Evolutionary conservation across 164 flowering plant genomes (phyloP), one percentile per base, ranked within the genome.

Genomic region (Tinospora cordifolia): DNA sequence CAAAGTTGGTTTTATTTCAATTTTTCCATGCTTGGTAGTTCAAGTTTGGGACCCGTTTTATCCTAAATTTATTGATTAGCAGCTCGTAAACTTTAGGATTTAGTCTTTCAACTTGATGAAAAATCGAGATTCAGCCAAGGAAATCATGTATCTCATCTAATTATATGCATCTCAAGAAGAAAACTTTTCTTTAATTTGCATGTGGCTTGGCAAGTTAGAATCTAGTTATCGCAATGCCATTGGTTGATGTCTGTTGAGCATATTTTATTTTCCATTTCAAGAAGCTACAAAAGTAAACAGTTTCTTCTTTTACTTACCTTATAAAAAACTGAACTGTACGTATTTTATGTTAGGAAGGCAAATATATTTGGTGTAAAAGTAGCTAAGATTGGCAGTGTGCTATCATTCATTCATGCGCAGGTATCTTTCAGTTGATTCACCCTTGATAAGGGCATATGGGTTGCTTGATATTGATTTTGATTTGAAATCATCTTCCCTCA

Each of bases 371-470:
- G 39, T 9, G 40, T 47, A 71, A 25, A 36, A n/a, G 3, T 68
- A 39, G 40, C 75, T 73, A 64, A 71, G 70, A 26, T 17, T 59
- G 41, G 49, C n/a, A 49, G 10, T 24, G 63, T 70, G 47, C 24
- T 68, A 40, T 40, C 17, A 49, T 49, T 74, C 47, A 66, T 70
- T 75, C 72, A 74, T 79, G 73, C 77, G 87, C 93, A 91, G 98
- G 79, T 90, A 81, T 83, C 78, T 89, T 68, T 83, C 84, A 60
- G 81, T 75, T 74, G 86, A 84, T 78, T 83, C 96, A 65, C 79
- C 83, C 69, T 49, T 74, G 62, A 65, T 84, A 68, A 83, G 74
- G 72, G 87, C 89, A 62, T 91, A 90, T 83, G 96, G 96, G 69
- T 85, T 90, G 77, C 36, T 83, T 75, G 89, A 82, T 83, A 69